phyloP scores from a whole-genome alignment of 108 stramenopile genomes.

The Stephanodiscus triporus region DNA sequence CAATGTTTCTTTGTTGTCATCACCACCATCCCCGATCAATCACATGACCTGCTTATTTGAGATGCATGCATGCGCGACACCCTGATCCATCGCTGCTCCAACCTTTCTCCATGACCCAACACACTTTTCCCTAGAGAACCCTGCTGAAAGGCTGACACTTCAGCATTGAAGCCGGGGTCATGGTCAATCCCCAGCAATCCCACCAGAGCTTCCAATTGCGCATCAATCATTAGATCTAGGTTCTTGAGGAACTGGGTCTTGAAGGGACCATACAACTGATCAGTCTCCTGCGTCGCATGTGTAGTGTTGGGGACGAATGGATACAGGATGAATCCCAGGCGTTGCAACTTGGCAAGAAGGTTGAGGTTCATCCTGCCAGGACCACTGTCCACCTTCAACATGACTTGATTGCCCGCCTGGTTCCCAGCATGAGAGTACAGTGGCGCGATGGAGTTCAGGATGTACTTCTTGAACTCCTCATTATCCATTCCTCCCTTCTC shows the following conservation, averaged over 20 bases:
- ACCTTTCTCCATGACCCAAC: no score
- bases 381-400: constrained; percentile 20
- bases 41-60: neutral
- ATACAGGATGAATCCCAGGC: constrained; percentile 13
- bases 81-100: no score
- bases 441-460: neutral
- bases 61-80: no score
- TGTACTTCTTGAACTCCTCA: constrained; percentile 8
- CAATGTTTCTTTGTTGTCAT: neutral
- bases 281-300: constrained; percentile 8
- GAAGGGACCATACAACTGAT: constrained; percentile 13
- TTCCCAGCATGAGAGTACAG: constrained; percentile 21
- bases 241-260: neutral
- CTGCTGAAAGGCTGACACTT: no score
- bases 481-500: constrained; percentile 32
- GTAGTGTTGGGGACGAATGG: constrained; percentile 13
- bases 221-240: neutral
- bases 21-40: neutral
- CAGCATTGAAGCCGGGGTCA: no score
- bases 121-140: no score
- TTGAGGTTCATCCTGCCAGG: neutral
- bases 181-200: no score
- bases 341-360: neutral
- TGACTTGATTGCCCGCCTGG: constrained; percentile 7
- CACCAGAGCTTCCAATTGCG: neutral